A percentile compares a stretch with the other conserved stretches of the same genome.
phyloP scores from a whole-genome alignment of 768 basidiomycete species.

The Lactarius trivialis region DNA sequence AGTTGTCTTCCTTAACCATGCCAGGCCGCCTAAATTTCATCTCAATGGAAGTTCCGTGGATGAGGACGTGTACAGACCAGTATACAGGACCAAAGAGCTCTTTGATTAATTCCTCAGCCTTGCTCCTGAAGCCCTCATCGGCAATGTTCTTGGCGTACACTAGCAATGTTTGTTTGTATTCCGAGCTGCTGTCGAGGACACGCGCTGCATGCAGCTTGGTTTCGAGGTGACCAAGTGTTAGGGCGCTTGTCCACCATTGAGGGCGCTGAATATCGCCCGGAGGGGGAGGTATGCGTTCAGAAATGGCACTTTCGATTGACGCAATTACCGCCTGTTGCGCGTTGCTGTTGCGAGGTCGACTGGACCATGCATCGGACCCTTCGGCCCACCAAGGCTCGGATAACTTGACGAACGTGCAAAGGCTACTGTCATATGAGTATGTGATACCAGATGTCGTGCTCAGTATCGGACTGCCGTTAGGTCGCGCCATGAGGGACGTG shows the following conservation, averaged over 20 bases:
- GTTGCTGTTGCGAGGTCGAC: slow-evolving; percentile 52
- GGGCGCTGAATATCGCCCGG: slow-evolving; percentile 38
- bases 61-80: slow-evolving; percentile 50
- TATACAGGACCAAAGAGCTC: slow-evolving; percentile 89
- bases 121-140: slow-evolving; percentile 81
- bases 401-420: slow-evolving; percentile 67
- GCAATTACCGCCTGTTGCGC: slow-evolving; percentile 35
- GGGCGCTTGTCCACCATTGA: slow-evolving; percentile 74
- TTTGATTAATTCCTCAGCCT: slow-evolving; percentile 86
- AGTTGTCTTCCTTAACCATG: slow-evolving; percentile 47
- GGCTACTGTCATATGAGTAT: slow-evolving; percentile 68
- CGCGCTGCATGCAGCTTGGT: slow-evolving; percentile 67
- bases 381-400: slow-evolving; percentile 81
- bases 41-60: not conserved
- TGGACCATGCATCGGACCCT: slow-evolving; percentile 79
- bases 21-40: slow-evolving; percentile 53
- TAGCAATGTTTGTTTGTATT: slow-evolving; percentile 72
- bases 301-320: slow-evolving; percentile 28
- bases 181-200: slow-evolving; percentile 71
- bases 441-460: slow-evolving; percentile 70
- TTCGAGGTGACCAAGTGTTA: slow-evolving; percentile 88
- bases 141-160: slow-evolving; percentile 80
- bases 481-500: slow-evolving; percentile 57
- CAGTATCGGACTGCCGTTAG: slow-evolving; percentile 76
- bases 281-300: slow-evolving; percentile 24